Percentiles rank a stretch among this genome's conserved stretches.
phyloP scores from a whole-genome alignment of 2,329 filamentous ascomycete species.

The Cercospora sojina region DNA sequence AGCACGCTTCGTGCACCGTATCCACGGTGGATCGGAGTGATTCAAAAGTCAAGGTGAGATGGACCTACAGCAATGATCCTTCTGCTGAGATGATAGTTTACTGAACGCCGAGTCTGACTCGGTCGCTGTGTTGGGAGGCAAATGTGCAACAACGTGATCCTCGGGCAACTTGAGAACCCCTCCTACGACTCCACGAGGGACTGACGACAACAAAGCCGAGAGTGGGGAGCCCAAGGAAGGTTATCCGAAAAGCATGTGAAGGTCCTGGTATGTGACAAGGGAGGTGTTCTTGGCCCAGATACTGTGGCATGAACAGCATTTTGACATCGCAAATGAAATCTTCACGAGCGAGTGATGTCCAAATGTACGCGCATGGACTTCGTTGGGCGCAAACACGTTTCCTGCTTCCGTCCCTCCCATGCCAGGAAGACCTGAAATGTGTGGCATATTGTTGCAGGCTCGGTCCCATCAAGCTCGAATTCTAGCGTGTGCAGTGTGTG shows the following conservation, averaged over 20 bases:
- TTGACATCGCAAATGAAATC: neutral
- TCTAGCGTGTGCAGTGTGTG: neutral
- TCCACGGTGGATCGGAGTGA: neutral
- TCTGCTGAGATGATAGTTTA: neutral
- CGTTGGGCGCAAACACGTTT: neutral
- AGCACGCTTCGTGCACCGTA: neutral
- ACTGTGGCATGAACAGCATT: neutral
- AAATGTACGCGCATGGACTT: neutral
- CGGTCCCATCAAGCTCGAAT: neutral
- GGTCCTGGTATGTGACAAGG: neutral
- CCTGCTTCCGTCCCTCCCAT: neutral
- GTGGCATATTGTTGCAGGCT: neutral
- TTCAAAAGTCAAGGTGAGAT: neutral
- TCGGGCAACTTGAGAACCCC: slow-evolving; percentile 6
- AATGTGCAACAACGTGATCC: neutral
- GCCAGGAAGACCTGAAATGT: neutral
- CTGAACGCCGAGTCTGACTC: neutral
- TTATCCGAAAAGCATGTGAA: neutral
- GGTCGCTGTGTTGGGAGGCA: neutral
- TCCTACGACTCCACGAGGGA: neutral
- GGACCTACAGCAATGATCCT: neutral
- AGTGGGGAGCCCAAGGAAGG: neutral
- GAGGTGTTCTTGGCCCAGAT: neutral
- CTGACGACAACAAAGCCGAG: neutral
- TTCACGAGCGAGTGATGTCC: neutral